Evolutionary conservation across 1,284 basidiomycete species (phyloP).

Genomic region (Schizopora paradoxa): DNA sequence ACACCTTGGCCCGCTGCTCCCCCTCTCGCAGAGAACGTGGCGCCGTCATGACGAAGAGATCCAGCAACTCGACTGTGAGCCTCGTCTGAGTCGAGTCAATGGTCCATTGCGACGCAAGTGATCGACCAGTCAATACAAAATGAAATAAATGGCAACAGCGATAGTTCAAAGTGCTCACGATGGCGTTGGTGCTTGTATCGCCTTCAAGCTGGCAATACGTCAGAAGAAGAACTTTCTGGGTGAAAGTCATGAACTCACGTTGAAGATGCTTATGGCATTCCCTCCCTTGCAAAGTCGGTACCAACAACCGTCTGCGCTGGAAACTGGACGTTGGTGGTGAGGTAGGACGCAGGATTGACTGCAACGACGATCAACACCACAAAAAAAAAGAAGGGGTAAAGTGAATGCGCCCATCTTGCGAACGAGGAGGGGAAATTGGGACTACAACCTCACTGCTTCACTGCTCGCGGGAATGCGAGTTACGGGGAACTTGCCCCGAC

Average conservation of each 20-base stretch:
- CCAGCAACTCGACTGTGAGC: not conserved
- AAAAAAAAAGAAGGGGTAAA: too few species aligned
- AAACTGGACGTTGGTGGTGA: not conserved
- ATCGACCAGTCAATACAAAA: too few species aligned
- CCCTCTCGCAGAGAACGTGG: not conserved
- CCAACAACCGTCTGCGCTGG: constrained; percentile 1
- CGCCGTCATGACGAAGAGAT: not conserved
- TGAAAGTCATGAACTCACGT: not conserved
- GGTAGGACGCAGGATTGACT: not conserved
- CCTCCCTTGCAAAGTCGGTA: not conserved
- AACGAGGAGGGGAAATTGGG: too few species aligned
- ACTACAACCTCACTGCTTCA: too few species aligned
- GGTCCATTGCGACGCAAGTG: not conserved
- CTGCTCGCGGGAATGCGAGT: too few species aligned
- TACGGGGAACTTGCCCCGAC: too few species aligned
- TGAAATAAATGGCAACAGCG: too few species aligned
- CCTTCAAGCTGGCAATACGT: not conserved
- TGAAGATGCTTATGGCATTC: not conserved
- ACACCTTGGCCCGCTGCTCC: not conserved
- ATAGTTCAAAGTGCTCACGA: too few species aligned
- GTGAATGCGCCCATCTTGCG: too few species aligned
- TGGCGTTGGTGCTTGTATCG: not conserved
- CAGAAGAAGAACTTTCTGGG: not conserved
- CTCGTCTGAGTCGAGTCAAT: not conserved
- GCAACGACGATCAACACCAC: not conserved